Evolutionary conservation across 2,329 filamentous ascomycete species (phyloP).

Genomic region (Colletotrichum sp.): DNA sequence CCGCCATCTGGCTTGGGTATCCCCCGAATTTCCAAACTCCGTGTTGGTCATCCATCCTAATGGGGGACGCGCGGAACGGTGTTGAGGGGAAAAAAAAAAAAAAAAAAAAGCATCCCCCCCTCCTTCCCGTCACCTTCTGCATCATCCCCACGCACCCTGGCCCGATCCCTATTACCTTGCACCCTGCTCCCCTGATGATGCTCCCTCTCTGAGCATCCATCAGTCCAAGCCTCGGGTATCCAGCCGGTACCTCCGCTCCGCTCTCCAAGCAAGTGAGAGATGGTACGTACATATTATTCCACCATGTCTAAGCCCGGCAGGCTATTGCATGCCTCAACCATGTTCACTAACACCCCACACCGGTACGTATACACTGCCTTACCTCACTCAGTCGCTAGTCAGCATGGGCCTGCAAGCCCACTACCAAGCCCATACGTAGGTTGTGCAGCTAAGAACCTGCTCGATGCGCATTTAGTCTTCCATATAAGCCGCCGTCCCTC

Average conservation of each 20-base stretch:
- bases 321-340: not conserved
- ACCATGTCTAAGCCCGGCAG: not conserved
- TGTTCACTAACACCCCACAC: not conserved
- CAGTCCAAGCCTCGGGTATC: constrained; percentile 13
- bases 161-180: constrained; percentile 1
- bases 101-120: not conserved
- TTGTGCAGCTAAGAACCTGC: not conserved
- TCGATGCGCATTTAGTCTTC: not conserved
- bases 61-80: not conserved
- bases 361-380: not conserved
- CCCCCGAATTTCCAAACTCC: not conserved
- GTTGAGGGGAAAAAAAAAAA: not conserved
- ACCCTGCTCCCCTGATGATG: not conserved
- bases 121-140: not conserved
- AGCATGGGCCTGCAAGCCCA: not conserved
- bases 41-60: not conserved
- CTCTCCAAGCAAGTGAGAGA: not conserved
- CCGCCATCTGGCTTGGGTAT: not conserved
- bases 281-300: not conserved
- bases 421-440: constrained; percentile 14
- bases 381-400: not conserved
- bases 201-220: not conserved
- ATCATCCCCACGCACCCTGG: not conserved
- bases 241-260: constrained; percentile 11
- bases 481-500: constrained; percentile 17